Conservation (phyloP, 805 yeast species). For the Teunomyces pallodes region DNA sequence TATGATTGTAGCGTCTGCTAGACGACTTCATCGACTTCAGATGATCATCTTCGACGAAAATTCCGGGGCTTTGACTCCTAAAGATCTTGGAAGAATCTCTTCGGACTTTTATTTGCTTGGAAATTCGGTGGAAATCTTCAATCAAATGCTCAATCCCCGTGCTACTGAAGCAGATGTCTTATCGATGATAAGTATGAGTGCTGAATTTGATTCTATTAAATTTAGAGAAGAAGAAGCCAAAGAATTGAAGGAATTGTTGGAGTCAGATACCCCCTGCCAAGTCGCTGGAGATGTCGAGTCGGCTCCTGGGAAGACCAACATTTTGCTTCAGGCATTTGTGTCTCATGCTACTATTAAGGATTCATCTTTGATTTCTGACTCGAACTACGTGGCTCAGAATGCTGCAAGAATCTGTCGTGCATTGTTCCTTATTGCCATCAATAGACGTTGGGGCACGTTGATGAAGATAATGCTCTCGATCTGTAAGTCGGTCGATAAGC, state of each 20-base stretch:
- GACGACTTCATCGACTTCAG: slow-evolving; percentile 78
- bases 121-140: slow-evolving; percentile 85
- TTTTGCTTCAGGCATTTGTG: slow-evolving; percentile 82
- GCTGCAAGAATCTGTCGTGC: slow-evolving; percentile 93
- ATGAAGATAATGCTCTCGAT: slow-evolving; percentile 71
- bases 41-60: slow-evolving; percentile 92
- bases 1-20: slow-evolving; percentile 77
- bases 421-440: slow-evolving; percentile 78
- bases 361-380: slow-evolving; percentile 80
- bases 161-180: slow-evolving; percentile 92
- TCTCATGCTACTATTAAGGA: slow-evolving; percentile 72
- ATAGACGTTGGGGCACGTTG: slow-evolving; percentile 87
- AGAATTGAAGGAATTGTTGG: slow-evolving; percentile 65
- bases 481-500: slow-evolving; percentile 81
- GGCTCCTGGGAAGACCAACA: slow-evolving; percentile 82
- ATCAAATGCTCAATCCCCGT: slow-evolving; percentile 73
- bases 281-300: slow-evolving; percentile 74
- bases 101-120: slow-evolving; percentile 88
- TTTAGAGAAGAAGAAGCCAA: slow-evolving; percentile 81
- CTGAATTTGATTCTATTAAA: slow-evolving; percentile 88
- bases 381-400: slow-evolving; percentile 93
- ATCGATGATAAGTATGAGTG: slow-evolving; percentile 85
- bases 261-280: slow-evolving; percentile 67
- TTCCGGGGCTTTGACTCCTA: slow-evolving; percentile 73
- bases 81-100: slow-evolving; percentile 91